These are phyloP conservation scores for Ilex aquifolium DNA, from an alignment of 257 asterid genomes.

Conservation along the genomic window DNA sequence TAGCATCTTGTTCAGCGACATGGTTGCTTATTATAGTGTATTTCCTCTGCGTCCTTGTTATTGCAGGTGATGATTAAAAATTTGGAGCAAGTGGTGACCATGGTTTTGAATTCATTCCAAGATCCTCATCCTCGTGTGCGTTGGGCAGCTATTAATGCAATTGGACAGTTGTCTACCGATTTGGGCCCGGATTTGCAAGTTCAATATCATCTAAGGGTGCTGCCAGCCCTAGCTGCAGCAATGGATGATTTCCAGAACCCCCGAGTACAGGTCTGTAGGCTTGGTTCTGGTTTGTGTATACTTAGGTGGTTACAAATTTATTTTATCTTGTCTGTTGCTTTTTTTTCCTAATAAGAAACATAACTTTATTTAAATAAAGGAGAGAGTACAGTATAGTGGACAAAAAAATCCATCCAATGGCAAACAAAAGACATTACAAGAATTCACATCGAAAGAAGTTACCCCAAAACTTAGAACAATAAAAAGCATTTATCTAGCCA, in stretches of 20 bases:
- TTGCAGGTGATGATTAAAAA: conserved; percentile 81
- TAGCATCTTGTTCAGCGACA: conserved; percentile 1
- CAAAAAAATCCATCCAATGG: too few species aligned
- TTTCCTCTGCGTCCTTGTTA: not conserved
- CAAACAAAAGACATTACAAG: too few species aligned
- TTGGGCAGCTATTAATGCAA: conserved; percentile 98
- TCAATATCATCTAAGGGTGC: conserved; percentile 67
- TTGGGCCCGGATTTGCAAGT: conserved; percentile 97
- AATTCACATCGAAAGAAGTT: too few species aligned
- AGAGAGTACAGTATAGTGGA: too few species aligned
- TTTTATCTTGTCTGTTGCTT: too few species aligned
- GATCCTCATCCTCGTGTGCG: conserved; percentile 97
- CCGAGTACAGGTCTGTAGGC: conserved; percentile 74
- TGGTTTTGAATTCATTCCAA: conserved; percentile 93
- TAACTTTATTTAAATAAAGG: too few species aligned
- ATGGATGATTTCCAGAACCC: conserved; percentile 97
- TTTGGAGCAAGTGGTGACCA: conserved; percentile 78
- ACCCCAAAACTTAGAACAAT: too few species aligned
- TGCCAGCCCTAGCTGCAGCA: conserved; percentile 79
- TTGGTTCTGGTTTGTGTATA: not conserved
- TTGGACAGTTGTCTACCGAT: conserved; percentile 96
- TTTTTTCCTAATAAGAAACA: too few species aligned
- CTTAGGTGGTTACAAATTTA: too few species aligned
- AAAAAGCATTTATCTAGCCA: too few species aligned
- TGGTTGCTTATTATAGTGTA: not conserved